Base-by-base conservation (phyloP, 129 eudicot genomes). In the Dittrichia graveolens region DNA sequence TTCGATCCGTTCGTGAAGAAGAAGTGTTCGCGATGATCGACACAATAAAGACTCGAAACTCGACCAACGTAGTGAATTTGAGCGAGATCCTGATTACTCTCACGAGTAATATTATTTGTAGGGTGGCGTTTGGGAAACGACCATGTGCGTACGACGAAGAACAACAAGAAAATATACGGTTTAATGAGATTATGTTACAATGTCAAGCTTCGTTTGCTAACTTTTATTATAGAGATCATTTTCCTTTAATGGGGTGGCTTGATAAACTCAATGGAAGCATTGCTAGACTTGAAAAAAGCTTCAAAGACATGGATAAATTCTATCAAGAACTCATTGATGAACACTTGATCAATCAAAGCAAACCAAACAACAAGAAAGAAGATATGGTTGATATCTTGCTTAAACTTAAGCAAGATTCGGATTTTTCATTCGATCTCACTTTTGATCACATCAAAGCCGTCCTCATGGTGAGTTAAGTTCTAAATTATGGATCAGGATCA, bases 171-270 rank as follows among this genome's bases (percentile, higher is more conserved):
- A 48, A 40, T 11, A 37, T 47, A 14, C 38, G 65, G 14, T 73
- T 82, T 9, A 70, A 67, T 13, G 76, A 42, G 57, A 74, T 78
- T 37, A 6, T 82, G 13, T 53, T 44, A 9, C 69, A 73, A 7
- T 55, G 35, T 44, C 83, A 82, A 55, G 72, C 59, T 13, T 58
- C 47, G 67, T 41, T 73, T 34, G 77, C 31, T 8, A 49, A 14
- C 12, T 67, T 82, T 3, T 78, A 72, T 55, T 72, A 77, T n/a
- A 71, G 76, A 34, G 86, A 82, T 52, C 18, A 73, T 41, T 73
- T 82, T 68, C 86, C 83, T 53, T 19, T 82, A 9, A 77, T 61
- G 82, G 79, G 84, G 5, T 80, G 85, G 88, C 70, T 84, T 38
- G 88, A 84, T 80, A 76, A 46, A 18, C 53, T 76, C 11, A 80